Evolutionary conservation across 768 basidiomycete species (phyloP), one percentile per base, ranked within the genome.

Genomic region (Albatrellus ellisii): DNA sequence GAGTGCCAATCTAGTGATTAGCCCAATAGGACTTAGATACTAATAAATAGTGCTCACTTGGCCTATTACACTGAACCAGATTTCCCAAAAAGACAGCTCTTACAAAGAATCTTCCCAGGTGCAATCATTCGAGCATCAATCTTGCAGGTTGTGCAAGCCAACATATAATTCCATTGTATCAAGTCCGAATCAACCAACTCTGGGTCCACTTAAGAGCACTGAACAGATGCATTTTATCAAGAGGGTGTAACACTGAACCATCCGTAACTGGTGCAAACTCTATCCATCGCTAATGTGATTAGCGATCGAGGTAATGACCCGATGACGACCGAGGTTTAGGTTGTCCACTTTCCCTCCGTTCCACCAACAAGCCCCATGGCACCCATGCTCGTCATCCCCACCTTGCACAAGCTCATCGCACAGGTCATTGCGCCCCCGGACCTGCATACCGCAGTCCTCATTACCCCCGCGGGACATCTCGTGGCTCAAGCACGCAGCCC

Each of bases 391-490:
- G 71, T 78, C 51, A 69, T 87, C 26, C 70, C 78, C 26, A 69
- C 72, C 27, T 64, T 87, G 18, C 79, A 83, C 55, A 69, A 65
- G 29, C 65, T 80, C 27, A 72, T 87, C 21, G 62, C 71, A 21
- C 75, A 80, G 54, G 59, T 80, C 4, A 65, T 87, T 26, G 62
- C 69, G 2, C 68, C 71, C 6, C 75, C 77, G 0, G 58, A 64
- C 24, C 57, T 86, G 44, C 85, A 87, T 54, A 84, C 81, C 0
- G 81, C 75, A 2, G 67, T 77, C 31, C 64, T 87, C 24, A 62
- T 85, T 44, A 84, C 80, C 11, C 74, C 80, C 4, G 62, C 77
- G n/a, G 85, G 85, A 11, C 76, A 84, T 48, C 63, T 87, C 21
- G 69, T 87, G 17, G 80, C 79, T 1, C 75, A 67, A 51, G 77